Evolutionary conservation across 2,329 filamentous ascomycete species (phyloP).

Genomic region (Botrytis paeoniae): DNA sequence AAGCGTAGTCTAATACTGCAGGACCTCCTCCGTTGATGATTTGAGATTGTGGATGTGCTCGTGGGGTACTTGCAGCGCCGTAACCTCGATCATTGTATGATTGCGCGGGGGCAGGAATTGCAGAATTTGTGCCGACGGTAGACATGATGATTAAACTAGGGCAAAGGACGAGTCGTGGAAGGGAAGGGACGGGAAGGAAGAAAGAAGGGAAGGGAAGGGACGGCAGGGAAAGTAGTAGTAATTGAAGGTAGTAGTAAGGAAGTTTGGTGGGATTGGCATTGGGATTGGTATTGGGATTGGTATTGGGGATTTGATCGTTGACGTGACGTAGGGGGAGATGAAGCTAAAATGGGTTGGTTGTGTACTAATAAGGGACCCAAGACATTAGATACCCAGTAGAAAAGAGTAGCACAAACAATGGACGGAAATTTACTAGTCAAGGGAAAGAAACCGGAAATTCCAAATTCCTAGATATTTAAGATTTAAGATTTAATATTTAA

Average conservation of each 20-base stretch:
- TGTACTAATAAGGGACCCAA: neutral
- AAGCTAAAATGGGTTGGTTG: constrained; percentile 4
- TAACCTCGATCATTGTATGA: constrained; percentile 34
- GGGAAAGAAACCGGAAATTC: neutral
- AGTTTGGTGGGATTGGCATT: neutral
- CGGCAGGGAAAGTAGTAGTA: neutral
- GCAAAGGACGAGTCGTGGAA: neutral
- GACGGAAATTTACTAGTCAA: neutral
- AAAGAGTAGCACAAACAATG: neutral
- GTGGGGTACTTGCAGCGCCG: constrained; percentile 28
- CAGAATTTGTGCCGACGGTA: constrained; percentile 26
- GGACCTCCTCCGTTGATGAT: constrained; percentile 31
- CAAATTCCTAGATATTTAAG: neutral
- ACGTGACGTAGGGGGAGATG: constrained; percentile 2
- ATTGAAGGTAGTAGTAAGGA: neutral
- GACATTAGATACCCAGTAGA: neutral
- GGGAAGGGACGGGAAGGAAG: neutral
- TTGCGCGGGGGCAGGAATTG: constrained; percentile 34
- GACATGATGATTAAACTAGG: constrained; percentile 26
- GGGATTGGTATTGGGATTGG: neutral
- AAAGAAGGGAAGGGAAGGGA: neutral
- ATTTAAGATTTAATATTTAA: no score
- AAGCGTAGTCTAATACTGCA: constrained; percentile 27
- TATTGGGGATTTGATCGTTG: neutral
- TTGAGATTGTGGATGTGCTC: constrained; percentile 23